Percentiles rank a stretch among this genome's conserved stretches.
Evolutionary conservation across 495 filamentous ascomycete species (phyloP).

Genomic region (Durotheca rogersii): DNA sequence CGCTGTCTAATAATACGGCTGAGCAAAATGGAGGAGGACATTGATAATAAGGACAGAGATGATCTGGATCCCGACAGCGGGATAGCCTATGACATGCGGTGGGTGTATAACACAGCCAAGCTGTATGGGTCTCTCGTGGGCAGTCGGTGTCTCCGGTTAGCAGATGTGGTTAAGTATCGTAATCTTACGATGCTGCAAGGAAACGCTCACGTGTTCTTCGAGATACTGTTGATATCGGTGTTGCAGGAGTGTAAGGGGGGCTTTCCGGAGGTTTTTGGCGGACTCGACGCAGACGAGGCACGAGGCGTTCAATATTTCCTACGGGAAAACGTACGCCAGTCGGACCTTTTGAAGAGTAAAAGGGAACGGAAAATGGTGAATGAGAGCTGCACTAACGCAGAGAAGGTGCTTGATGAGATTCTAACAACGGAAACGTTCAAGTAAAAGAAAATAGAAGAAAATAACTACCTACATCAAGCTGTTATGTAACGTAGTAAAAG

Average conservation of each 20-base stretch:
- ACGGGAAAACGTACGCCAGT: constrained; percentile 70
- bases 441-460: neutral
- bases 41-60: constrained; percentile 56
- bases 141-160: constrained; percentile 61
- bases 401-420: constrained; percentile 57
- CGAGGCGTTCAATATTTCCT: constrained; percentile 77
- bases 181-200: constrained; percentile 75
- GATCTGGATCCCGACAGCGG: constrained; percentile 55
- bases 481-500: too few relatives aligned
- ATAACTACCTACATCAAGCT: neutral
- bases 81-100: constrained; percentile 51
- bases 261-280: constrained; percentile 24
- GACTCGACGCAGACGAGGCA: constrained; percentile 55
- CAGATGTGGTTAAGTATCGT: constrained; percentile 66
- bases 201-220: constrained; percentile 74
- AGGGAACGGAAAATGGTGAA: constrained; percentile 62
- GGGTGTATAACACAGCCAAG: constrained; percentile 87
- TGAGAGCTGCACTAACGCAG: constrained; percentile 69
- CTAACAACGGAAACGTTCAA: constrained; percentile 35
- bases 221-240: constrained; percentile 73
- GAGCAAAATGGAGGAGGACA: constrained; percentile 74
- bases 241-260: constrained; percentile 56
- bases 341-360: constrained; percentile 64
- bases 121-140: constrained; percentile 76
- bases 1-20: constrained; percentile 86